Base-by-base conservation (phyloP, 1,139 yeast species). In the Debaryomyces psychrophilus region DNA sequence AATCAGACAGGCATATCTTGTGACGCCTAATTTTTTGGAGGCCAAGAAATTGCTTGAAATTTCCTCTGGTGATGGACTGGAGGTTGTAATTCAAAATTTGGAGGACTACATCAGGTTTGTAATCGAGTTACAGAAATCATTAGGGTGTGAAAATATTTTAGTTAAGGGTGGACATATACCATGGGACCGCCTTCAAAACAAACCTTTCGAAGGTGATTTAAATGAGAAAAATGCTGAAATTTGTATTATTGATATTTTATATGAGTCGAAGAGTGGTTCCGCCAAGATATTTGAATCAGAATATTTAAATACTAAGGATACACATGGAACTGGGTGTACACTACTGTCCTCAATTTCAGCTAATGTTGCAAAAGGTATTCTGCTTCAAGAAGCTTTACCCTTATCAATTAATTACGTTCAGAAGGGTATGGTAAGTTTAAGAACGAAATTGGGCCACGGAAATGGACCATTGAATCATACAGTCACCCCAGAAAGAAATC, bases 321-420 rank as follows among this genome's bases (percentile, higher is more conserved):
- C 90, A 0, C 97, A 90, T 62, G 97, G 97, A 8, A 89, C 97
- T 1, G 97, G 97, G 0, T 90, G 97, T 63, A 87, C 97, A 0
- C 70, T 90, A 43, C 83, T 96, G 0, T 84, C 96, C 1, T 77
- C 96, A 0, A 85, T 90, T 54, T 85, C 95, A 0, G 82, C 95
- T 1, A 83, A 87, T 55, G 55, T 89, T 40, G 92, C 96, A 2
- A 71, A 70, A 37, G 83, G 82, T 0, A 52, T 58, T 29, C 33
- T 69, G 0, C 56, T 87, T 8, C 53, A 58, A 2, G 73, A 71
- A 3, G 71, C 96, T 0, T 76, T 87, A 6, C 72, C 73, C 6
- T 67, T 77, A 20, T 79, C 86, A 0, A 79, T 88, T 45, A 79
- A 78, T 50, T 90, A 80, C 57, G 83, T 89, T 12, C 90, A 85